phyloP scores from a whole-genome alignment of 2,329 filamentous ascomycete genomes.

The Colletotrichum tamarilloi region DNA sequence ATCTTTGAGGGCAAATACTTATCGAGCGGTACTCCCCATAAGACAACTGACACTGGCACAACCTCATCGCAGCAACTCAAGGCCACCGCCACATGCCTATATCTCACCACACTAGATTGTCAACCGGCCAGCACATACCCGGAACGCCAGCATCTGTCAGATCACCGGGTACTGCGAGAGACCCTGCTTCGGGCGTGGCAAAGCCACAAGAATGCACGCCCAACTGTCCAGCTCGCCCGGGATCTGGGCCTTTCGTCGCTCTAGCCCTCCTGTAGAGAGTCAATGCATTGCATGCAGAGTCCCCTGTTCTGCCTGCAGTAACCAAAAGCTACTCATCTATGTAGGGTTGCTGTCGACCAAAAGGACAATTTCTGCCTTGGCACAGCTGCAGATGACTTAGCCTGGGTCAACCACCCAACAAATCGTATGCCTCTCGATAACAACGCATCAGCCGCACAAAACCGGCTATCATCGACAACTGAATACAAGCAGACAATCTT shows the following conservation, averaged over 20 bases:
- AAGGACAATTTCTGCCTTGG: background rate
- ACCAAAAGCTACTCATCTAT: background rate
- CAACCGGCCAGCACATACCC: background rate
- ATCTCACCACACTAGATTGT: background rate
- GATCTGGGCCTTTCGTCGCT: background rate
- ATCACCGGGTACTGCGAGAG: background rate
- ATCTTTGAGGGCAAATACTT: no score
- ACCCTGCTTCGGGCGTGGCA: conserved; percentile 5
- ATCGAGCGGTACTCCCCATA: background rate
- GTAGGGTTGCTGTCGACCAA: background rate
- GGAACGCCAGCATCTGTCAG: background rate
- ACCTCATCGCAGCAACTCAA: background rate
- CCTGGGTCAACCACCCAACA: background rate
- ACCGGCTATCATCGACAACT: background rate
- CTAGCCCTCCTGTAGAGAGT: background rate
- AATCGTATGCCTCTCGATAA: background rate
- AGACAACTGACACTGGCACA: background rate
- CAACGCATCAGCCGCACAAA: background rate
- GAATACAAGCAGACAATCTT: background rate
- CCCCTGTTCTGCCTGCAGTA: conserved; percentile 7
- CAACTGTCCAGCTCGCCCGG: background rate
- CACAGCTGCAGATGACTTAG: conserved; percentile 1
- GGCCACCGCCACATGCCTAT: background rate
- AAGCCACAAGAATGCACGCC: background rate
- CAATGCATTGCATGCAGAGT: conserved; percentile 3